Evolutionary conservation across 331 rosid species (phyloP), one percentile per base, ranked within the genome.

Genomic region (Quercus tomentella): DNA sequence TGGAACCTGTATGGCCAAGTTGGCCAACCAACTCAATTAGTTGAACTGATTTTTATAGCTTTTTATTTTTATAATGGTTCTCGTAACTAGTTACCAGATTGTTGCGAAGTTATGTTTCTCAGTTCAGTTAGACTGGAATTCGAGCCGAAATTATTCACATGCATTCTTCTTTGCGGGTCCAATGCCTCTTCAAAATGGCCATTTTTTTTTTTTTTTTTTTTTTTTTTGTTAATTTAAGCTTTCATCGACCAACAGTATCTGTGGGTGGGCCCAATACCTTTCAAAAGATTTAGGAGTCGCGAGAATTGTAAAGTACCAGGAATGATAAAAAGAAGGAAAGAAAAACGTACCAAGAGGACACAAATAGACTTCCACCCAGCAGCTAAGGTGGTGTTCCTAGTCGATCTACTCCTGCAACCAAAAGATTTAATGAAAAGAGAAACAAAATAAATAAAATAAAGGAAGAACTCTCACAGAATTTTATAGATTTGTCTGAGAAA

Each of bases 381-480:
- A 83, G 86, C 81, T 79, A 81, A 71, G 26, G 86, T 63, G 78
- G 82, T 56, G 78, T 81, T 86, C 87, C 84, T 83, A 88, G 81
- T 82, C 83, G 88, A 81, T 87, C 80, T 83, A 82, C 76, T 84
- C 96, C 96, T 91, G 96, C 93, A 91, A 89, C 87, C 86, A 89
- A 80, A 81, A 79, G 81, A 85, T 87, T 78, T 84, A 76, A 85
- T 60, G 81, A 81, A 82, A 68, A 81, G 82, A 83, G 83, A 76
- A 84, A 65, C 78, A 75, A 73, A 67, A 85, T 76, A 49, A 7
- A 70, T 76, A 75, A 73, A 67, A 85, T 76, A 49, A 7, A 70
- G 45, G 20, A 75, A 54, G 15, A 52, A 49, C 79, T 67, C 72
- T 45, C 52, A 68, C 43, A 83, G 43, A 55, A 67, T 82, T 72